phyloP scores from a whole-genome alignment of 768 basidiomycete genomes.

The Boletus rex-veris region DNA sequence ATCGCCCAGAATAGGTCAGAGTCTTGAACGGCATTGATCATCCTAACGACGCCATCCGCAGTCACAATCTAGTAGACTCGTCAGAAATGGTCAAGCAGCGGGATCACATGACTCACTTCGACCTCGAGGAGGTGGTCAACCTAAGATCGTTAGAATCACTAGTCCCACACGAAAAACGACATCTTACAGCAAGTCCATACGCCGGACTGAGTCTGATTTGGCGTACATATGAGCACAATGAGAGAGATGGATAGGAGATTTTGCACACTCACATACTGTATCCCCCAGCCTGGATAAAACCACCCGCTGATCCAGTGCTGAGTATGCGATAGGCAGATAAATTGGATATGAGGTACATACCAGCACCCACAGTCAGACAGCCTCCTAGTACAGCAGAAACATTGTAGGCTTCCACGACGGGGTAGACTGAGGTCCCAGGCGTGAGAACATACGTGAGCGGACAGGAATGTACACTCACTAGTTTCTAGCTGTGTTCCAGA shows the following conservation, averaged over 20 bases:
- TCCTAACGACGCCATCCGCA: slow-evolving; percentile 37
- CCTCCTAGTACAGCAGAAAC: slow-evolving; percentile 15
- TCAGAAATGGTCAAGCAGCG: background rate
- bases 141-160: slow-evolving; percentile 18
- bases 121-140: slow-evolving; percentile 47
- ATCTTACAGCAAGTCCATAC: slow-evolving; percentile 2
- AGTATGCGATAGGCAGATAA: background rate
- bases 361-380: slow-evolving; percentile 18
- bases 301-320: slow-evolving; percentile 24
- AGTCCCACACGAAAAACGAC: background rate
- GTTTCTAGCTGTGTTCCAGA: slow-evolving; percentile 12
- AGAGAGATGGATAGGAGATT: background rate
- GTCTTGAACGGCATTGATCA: slow-evolving; percentile 39
- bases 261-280: slow-evolving; percentile 30
- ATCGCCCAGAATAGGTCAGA: slow-evolving; percentile 53
- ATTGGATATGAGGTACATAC: background rate
- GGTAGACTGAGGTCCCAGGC: slow-evolving; percentile 5
- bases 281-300: slow-evolving; percentile 48
- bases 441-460: background rate
- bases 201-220: slow-evolving; percentile 18
- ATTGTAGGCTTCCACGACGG: slow-evolving; percentile 4
- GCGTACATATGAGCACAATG: background rate
- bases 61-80: slow-evolving; percentile 33
- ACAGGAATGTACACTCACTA: slow-evolving; percentile 1
- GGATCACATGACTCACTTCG: slow-evolving; percentile 6